Evolutionary conservation across 306 rosid genomes (phyloP).

Genomic region (Lathyrus sativus): DNA sequence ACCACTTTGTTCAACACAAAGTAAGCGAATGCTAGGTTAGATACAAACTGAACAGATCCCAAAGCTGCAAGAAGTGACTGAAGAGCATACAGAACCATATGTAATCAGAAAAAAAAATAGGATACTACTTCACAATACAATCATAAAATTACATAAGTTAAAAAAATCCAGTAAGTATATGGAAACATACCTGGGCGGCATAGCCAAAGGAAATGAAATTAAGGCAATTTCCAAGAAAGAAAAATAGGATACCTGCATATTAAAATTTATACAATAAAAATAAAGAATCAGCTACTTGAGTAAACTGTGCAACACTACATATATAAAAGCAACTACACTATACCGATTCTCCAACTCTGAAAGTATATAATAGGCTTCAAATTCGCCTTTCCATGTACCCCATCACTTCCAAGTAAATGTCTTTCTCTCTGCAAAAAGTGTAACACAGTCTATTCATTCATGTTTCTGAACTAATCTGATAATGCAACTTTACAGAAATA

Average conservation of each 20-base stretch:
- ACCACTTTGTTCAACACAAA: slow-evolving; percentile 93
- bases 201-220: slow-evolving; percentile 92
- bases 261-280: slow-evolving; percentile 24
- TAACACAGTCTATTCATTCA: slow-evolving; percentile 32
- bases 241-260: slow-evolving; percentile 78
- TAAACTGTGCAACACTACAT: slow-evolving; percentile 32
- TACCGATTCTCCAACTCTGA: slow-evolving; percentile 96
- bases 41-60: slow-evolving; percentile 95
- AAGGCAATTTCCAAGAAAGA: slow-evolving; percentile 86
- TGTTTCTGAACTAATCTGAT: slow-evolving; percentile 31
- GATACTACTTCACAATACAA: slow-evolving; percentile 12
- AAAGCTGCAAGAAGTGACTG: slow-evolving; percentile 99
- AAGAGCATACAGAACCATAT: slow-evolving; percentile 31
- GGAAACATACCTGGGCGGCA: slow-evolving; percentile 87
- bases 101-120: slow-evolving; percentile 16
- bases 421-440: slow-evolving; percentile 76
- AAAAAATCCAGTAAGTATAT: slow-evolving; percentile 15
- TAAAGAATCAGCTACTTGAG: slow-evolving; percentile 23
- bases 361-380: slow-evolving; percentile 77
- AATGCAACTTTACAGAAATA: slow-evolving; percentile 14
- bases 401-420: slow-evolving; percentile 69
- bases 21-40: slow-evolving; percentile 96
- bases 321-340: slow-evolving; percentile 34
- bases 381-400: slow-evolving; percentile 64
- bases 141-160: slow-evolving; percentile 22